Conservation (phyloP, 345 rosid species). For the Jatropha curcas region DNA sequence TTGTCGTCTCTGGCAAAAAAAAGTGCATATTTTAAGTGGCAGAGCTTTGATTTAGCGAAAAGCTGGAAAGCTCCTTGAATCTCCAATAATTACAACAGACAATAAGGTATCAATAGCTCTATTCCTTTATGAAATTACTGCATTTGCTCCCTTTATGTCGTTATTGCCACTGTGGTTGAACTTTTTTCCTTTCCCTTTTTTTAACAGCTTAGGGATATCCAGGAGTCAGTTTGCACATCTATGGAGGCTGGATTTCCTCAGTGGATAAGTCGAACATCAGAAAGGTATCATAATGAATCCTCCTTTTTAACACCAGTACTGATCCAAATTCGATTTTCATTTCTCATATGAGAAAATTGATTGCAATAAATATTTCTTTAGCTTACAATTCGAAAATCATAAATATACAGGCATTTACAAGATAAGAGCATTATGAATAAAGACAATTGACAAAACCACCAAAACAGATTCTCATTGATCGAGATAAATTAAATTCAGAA, state of each 20-base stretch:
- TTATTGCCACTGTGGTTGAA: too few relatives aligned
- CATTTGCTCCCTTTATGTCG: not conserved
- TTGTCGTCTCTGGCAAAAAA: not conserved
- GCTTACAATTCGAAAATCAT: slow-evolving; percentile 10
- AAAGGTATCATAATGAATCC: too few relatives aligned
- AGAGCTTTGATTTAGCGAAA: not conserved
- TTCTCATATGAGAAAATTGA: not conserved
- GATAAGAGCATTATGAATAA: slow-evolving; percentile 15
- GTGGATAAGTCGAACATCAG: too few relatives aligned
- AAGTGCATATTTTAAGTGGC: not conserved
- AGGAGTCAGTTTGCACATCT: too few relatives aligned
- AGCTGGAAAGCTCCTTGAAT: slow-evolving; percentile 6
- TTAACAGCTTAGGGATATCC: too few relatives aligned
- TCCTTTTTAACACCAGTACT: too few relatives aligned
- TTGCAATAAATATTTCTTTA: not conserved
- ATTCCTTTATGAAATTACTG: not conserved
- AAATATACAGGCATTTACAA: slow-evolving; percentile 34
- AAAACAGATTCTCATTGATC: slow-evolving; percentile 22
- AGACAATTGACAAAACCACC: slow-evolving; percentile 21
- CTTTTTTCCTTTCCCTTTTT: too few relatives aligned
- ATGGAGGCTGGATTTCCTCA: too few relatives aligned
- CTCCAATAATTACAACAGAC: not conserved
- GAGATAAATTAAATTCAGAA: slow-evolving; percentile 23
- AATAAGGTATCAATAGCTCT: not conserved
- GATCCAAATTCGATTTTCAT: not conserved